Conservation (phyloP, 305 asterid genomes). For the Solanum hybrid region DNA sequence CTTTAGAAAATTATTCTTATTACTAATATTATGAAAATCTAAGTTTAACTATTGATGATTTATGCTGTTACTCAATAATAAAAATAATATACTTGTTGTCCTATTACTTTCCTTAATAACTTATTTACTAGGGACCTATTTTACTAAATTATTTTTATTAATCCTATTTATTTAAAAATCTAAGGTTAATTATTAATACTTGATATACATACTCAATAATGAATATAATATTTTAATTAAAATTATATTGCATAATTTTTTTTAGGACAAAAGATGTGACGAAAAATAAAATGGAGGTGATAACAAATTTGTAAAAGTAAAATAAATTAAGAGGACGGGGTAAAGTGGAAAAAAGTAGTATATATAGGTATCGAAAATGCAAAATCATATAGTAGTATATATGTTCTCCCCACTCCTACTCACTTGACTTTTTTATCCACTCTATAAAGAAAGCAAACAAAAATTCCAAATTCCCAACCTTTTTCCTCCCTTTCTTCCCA, state of each 20-base stretch:
- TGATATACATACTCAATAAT: not conserved
- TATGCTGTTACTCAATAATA: not conserved
- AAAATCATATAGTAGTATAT: not conserved
- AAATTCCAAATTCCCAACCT: constrained; percentile 6
- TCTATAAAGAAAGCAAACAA: not conserved
- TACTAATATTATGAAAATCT: not conserved
- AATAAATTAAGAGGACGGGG: not conserved
- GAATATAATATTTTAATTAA: no score
- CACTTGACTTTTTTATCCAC: not conserved
- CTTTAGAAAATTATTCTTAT: not conserved
- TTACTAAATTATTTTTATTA: not conserved
- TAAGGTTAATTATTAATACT: not conserved
- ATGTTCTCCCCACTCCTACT: not conserved
- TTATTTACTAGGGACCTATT: not conserved
- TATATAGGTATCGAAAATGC: not conserved
- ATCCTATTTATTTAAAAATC: not conserved
- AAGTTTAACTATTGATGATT: not conserved
- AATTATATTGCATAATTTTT: not conserved
- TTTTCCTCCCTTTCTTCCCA: constrained; percentile 4
- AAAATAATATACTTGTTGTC: not conserved
- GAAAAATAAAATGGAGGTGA: not conserved
- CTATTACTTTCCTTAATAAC: rapidly evolving
- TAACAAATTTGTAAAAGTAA: not conserved
- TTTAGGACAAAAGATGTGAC: not conserved
- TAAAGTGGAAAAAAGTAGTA: not conserved